Percentiles rank a stretch among this genome's conserved stretches.
Evolutionary conservation across 2,329 filamentous ascomycete species (phyloP).

Genomic region (Diaporthe citrichinensis): DNA sequence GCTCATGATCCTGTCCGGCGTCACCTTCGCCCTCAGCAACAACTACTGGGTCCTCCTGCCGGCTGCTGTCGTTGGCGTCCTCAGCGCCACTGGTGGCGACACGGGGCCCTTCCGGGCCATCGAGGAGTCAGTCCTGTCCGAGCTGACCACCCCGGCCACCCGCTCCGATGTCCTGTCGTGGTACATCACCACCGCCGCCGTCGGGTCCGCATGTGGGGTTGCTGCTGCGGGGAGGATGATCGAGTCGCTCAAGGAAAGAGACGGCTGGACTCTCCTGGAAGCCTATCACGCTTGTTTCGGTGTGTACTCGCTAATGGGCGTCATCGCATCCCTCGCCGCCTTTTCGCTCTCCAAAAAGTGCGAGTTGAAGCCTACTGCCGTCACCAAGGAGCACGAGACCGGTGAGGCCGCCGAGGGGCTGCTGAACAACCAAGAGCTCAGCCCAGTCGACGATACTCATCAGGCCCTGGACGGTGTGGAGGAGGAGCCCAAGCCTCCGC

Average conservation of each 20-base stretch:
- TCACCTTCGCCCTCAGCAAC: conserved; percentile 66
- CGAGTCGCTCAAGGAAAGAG: conserved; percentile 57
- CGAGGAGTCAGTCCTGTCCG: conserved; percentile 75
- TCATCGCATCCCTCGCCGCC: conserved; percentile 62
- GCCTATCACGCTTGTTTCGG: conserved; percentile 72
- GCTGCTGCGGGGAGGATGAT: conserved; percentile 67
- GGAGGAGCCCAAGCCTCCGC: conserved; percentile 27
- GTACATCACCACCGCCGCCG: conserved; percentile 72
- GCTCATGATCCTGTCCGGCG: conserved; percentile 70
- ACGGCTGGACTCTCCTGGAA: conserved; percentile 63
- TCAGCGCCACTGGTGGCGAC: conserved; percentile 74
- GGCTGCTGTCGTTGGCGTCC: conserved; percentile 72
- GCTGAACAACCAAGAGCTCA: conserved; percentile 43
- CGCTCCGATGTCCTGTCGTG: conserved; percentile 76
- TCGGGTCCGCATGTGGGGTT: conserved; percentile 68
- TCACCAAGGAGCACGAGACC: conserved; percentile 42
- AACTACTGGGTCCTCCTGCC: conserved; percentile 72
- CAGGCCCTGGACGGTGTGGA: conserved; percentile 41
- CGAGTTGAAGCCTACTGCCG: conserved; percentile 57
- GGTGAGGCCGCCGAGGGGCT: conserved; percentile 46
- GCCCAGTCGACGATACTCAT: conserved; percentile 34
- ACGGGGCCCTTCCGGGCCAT: conserved; percentile 78
- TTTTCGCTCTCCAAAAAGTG: conserved; percentile 63
- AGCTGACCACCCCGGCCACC: conserved; percentile 68
- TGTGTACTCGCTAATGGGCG: conserved; percentile 70